Base-by-base conservation (phyloP, 2,329 filamentous ascomycete species). In the Juglanconis juglandina region DNA sequence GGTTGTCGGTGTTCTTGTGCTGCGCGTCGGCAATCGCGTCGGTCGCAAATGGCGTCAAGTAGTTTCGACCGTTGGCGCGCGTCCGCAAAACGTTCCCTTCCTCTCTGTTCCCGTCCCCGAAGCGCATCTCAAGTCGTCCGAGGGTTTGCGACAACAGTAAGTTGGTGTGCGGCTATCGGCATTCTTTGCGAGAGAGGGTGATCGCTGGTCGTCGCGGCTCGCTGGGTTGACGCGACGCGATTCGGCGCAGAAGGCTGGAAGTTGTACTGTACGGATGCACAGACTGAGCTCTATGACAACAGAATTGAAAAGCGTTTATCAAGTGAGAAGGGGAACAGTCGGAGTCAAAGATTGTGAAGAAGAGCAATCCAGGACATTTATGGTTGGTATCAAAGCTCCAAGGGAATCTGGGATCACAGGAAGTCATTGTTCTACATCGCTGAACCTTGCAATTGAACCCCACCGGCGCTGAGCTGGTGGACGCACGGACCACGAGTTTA, bases 11-110 rank as follows among this genome's bases (percentile, higher is more conserved):
- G 34, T 69, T 67, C 39, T 65, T 67, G 53, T 24, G 7, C 35
- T 8, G 55, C 39, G 54, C 44, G 52, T 41, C 46, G 55, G 54
- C 30, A 49, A 14, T 47, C 41, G 39, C 41, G 46, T 17, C 41
- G 65, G 72, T 75, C 55, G 79, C 75, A 7, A 72, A 64, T 9
- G 78, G 69, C 5, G 68, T 66, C 32, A 70, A 61, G n/a, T 66
- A 66, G 54, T 64, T 61, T 48, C 66, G 68, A 34, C 65, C 64
- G 49, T 69, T 71, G 7, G 65, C 17, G 48, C 62, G 67, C 24
- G 66, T 64, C 7, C 64, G 62, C 48, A 66, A 53, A 10, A 58
- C 55, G 35, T 64, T 62, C 35, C 62, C 52, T 39, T 61, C 14
- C 32, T 61, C 61, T 35, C 63, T 61, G 30, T 57, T 44, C 32